Evolutionary conservation across 2,329 filamentous ascomycete species (phyloP).

Genomic region (Penicillium thymicola): DNA sequence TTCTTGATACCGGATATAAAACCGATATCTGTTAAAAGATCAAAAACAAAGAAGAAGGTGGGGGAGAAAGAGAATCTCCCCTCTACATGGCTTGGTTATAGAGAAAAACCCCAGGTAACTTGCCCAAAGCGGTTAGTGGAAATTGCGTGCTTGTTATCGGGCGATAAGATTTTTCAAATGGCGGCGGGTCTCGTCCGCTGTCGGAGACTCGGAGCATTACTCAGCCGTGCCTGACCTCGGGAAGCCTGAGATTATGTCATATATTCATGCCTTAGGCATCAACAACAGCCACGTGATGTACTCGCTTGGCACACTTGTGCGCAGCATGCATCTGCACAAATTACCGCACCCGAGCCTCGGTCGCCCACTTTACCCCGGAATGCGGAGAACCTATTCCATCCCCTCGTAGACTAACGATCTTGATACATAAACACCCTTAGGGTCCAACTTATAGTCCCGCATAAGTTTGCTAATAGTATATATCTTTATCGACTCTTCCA

Average conservation of each 20-base stretch:
- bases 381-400: slow-evolving; percentile 13
- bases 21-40: slow-evolving; percentile 26
- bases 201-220: slow-evolving; percentile 5
- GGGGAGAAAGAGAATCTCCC: slow-evolving; percentile 20
- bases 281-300: neutral
- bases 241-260: too few species aligned
- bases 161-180: slow-evolving; percentile 9
- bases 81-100: slow-evolving; percentile 20
- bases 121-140: slow-evolving; percentile 32
- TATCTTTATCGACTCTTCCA: neutral
- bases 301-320: neutral
- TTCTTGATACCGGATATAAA: slow-evolving; percentile 23
- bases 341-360: slow-evolving; percentile 10
- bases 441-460: neutral
- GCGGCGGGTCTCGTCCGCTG: slow-evolving; percentile 4
- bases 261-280: too few species aligned
- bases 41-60: slow-evolving; percentile 21
- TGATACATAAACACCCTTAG: neutral
- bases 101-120: slow-evolving; percentile 27
- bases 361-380: slow-evolving; percentile 1
- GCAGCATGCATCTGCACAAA: neutral
- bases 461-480: too few species aligned
- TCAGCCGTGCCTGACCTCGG: neutral
- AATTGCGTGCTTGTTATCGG: slow-evolving; percentile 37
- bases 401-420: neutral